Evolutionary conservation across 2,329 filamentous ascomycete species (phyloP).

Genomic region (Talaromyces sp.): DNA sequence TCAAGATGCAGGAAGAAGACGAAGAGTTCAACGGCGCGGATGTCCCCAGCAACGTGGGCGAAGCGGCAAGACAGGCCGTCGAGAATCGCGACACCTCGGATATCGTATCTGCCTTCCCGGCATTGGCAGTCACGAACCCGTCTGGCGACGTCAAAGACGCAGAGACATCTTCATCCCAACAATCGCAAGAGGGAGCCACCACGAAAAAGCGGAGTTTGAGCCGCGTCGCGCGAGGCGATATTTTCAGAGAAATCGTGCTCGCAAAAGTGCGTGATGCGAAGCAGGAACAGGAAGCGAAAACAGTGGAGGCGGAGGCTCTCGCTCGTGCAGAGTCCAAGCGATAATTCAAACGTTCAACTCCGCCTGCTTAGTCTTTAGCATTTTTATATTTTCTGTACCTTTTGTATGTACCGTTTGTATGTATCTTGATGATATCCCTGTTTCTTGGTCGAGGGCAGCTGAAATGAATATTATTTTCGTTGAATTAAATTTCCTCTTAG

Average conservation of each 20-base stretch:
- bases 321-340: slow-evolving; percentile 32
- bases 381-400: not conserved
- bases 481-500: not conserved
- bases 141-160: slow-evolving; percentile 4
- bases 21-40: slow-evolving; percentile 62
- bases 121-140: slow-evolving; percentile 23
- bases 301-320: slow-evolving; percentile 58
- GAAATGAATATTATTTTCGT: not conserved
- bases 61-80: slow-evolving; percentile 45
- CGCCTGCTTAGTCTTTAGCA: too few species aligned
- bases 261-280: slow-evolving; percentile 93
- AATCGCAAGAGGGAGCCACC: slow-evolving; percentile 18
- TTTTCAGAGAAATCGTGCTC: slow-evolving; percentile 90
- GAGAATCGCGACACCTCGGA: slow-evolving; percentile 20
- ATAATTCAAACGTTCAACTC: slow-evolving; percentile 1
- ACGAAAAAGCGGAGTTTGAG: slow-evolving; percentile 53
- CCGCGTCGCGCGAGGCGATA: slow-evolving; percentile 62
- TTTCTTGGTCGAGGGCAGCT: not conserved
- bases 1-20: slow-evolving; percentile 90
- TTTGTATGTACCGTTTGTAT: slow-evolving; percentile 4
- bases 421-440: slow-evolving; percentile 16
- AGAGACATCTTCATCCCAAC: slow-evolving; percentile 21
- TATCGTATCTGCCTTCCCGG: slow-evolving; percentile 25
- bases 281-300: slow-evolving; percentile 72
- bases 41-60: slow-evolving; percentile 53